Base-by-base conservation (phyloP, 2,329 filamentous ascomycete genomes). In the Diaporthe citri region DNA sequence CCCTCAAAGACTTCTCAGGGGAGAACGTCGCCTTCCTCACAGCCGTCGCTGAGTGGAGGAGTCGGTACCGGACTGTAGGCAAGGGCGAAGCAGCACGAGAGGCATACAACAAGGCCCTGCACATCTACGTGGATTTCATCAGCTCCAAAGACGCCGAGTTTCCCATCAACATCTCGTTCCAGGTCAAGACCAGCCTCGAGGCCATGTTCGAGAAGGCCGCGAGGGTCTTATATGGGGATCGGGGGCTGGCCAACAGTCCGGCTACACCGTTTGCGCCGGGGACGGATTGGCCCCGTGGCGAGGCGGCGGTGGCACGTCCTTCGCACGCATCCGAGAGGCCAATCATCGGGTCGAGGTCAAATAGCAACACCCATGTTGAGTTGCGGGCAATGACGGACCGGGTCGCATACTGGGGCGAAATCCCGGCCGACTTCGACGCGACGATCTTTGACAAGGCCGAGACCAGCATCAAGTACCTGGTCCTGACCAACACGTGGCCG, bases 11-110 rank as follows among this genome's bases (percentile, higher is more conserved):
- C 78, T 93, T 94, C 79, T 93, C 92, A 0, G 92, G 91, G 20
- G 92, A 94, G 81, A 94, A 94, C 79, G 91, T 94, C 77, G 88
- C 91, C 62, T 94, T 94, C 81, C 82, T 94, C 7, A 89, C 87
- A 12, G 84, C 86, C 55, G 88, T 93, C 12, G 84, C 86, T 3
- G 86, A 88, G 74, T 93, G 90, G 89, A 91, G 89, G 80, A 77
- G 79, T 71, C 79, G 78, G 46, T 77, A 75, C 57, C 48, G 81
- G 66, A 72, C 79, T 52, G 67, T 77, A 5, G 52, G 52, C 17
- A 78, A 78, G 2, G 79, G 79, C 70, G 83, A 82, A 20, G 82
- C 82, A 34, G 84, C 83, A 8, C 88, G 88, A 46, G 85, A 89
- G 73, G 85, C 87, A 20, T 94, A 90, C 82, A 89, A 89, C 76